Percentiles rank a stretch among this genome's conserved stretches.
Conservation (phyloP, 2,329 filamentous ascomycete species). For the Ceratocystis smalleyi region DNA sequence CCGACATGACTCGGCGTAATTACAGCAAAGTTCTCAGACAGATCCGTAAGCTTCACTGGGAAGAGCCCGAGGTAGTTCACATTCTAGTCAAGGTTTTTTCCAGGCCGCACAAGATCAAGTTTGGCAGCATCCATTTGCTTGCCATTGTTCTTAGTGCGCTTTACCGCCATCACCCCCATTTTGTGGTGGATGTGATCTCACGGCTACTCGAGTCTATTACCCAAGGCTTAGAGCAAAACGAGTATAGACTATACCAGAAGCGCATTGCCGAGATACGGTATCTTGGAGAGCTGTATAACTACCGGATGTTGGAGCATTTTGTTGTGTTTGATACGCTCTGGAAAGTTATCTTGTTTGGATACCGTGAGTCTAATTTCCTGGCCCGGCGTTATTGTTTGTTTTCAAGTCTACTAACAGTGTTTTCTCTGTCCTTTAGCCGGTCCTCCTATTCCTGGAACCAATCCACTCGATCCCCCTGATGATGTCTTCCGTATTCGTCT, state of each 20-base stretch:
- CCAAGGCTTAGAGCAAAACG: constrained; percentile 81
- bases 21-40: constrained; percentile 89
- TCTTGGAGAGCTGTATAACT: constrained; percentile 90
- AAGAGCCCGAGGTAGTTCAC: constrained; percentile 70
- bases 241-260: constrained; percentile 94
- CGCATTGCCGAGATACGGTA: constrained; percentile 94
- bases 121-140: constrained; percentile 86
- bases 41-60: constrained; percentile 91
- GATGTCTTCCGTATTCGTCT: constrained; percentile 93
- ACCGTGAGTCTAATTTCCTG: constrained; percentile 36
- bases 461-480: constrained; percentile 70
- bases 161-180: constrained; percentile 81
- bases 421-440: constrained; percentile 37
- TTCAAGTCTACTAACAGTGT: background rate
- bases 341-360: constrained; percentile 83
- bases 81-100: constrained; percentile 84
- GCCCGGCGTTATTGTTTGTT: background rate
- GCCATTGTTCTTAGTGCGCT: constrained; percentile 78
- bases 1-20: constrained; percentile 86
- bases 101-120: constrained; percentile 94
- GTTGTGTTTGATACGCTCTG: constrained; percentile 94
- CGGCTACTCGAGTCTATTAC: constrained; percentile 77
- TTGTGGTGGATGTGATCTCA: constrained; percentile 83
- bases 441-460: constrained; percentile 64
- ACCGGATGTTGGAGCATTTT: constrained; percentile 87